Evolutionary conservation across 306 rosid species (phyloP), one percentile per base, ranked within the genome.

Genomic region (Purshia tridentata): DNA sequence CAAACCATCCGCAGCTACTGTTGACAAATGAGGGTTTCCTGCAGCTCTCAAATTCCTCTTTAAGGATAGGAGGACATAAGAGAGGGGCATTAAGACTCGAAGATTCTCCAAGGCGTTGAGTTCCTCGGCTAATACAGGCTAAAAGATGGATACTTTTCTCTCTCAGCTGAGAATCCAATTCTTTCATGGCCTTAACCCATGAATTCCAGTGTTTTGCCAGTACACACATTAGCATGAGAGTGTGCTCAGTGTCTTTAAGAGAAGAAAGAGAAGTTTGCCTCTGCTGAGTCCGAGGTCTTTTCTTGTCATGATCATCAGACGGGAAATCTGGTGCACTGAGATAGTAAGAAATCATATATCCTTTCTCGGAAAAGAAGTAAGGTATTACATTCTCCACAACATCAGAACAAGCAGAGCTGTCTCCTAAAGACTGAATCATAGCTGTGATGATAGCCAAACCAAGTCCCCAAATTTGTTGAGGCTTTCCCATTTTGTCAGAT

Each of bases 141-240:
- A 94, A 89, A 69, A 94, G 91, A 83, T 94, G 97, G 78, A 94
- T 91, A 42, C 97, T 85, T 82, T 87, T 92, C 81, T 89, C 97
- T 85, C 98, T 84, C 68, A 94, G 86, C 64, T 85, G 86, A 46
- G 87, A 78, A 79, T 94, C 95, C 74, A 78, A 77, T 73, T 88
- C 88, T 80, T 84, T 86, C 69, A 86, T 86, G 57, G 88, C 88
- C 87, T 89, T 89, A 47, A 78, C 82, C 97, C 98, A 91, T 47
- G 95, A 82, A 69, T 79, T 85, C 88, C 95, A 86, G 77, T 94
- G 96, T 77, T 91, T 81, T 15, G 90, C 95, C 50, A 91, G 88
- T 76, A 81, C 92, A 62, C 96, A 94, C 92, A 91, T 89, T 37
- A 94, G 90, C 88, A 83, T 75, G 78, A 94, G 79, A 49, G 97